Base-by-base conservation (phyloP, 2,329 filamentous ascomycete genomes). In the Thelonectria discophora region DNA sequence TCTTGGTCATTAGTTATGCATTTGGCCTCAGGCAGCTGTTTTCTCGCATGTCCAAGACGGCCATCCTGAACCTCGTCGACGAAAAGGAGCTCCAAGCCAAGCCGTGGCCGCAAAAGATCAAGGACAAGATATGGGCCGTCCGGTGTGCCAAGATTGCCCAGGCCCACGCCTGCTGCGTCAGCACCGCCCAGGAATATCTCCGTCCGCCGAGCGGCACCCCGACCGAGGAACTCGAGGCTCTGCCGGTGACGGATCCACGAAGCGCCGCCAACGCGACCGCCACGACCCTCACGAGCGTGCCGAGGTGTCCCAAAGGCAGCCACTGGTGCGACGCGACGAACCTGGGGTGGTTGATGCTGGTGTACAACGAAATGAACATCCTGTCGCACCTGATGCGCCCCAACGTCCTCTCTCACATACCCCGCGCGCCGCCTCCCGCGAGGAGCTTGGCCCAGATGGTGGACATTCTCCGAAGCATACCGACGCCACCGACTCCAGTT, bases 321-420 rank as follows among this genome's bases (percentile, higher is more conserved):
- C 82, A 81, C 55, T 73, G 75, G 67, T 86, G 84, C 56, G 84
- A 86, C 63, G 82, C 83, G 0, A 78, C 79, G 0, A 85, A 83
- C 55, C 74, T 86, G 0, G 84, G 84, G 3, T 86, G 82, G 82
- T 67, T 84, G 34, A 82, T 86, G 79, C 74, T 84, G n/a, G 73
- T 80, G 0, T 82, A 80, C 55, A 80, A 80, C 52, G 81, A 85
- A 64, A 73, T 84, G 54, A 76, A 77, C 43, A 71, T 85, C 1
- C 66, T 84, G 2, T 72, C 77, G 3, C 76, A 75, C 5, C 73
- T 84, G 5, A 69, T 83, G 69, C 73, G 75, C 1, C 72, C 74
- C 0, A 50, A 71, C 10, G 65, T 69, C 0, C 54, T 76, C 2
- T 65, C 68, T 7, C 72, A 74, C 20, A 34, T 72, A 18, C 65